Conservation (phyloP, 2,329 filamentous ascomycete genomes). For the Fusarium mundagurra region DNA sequence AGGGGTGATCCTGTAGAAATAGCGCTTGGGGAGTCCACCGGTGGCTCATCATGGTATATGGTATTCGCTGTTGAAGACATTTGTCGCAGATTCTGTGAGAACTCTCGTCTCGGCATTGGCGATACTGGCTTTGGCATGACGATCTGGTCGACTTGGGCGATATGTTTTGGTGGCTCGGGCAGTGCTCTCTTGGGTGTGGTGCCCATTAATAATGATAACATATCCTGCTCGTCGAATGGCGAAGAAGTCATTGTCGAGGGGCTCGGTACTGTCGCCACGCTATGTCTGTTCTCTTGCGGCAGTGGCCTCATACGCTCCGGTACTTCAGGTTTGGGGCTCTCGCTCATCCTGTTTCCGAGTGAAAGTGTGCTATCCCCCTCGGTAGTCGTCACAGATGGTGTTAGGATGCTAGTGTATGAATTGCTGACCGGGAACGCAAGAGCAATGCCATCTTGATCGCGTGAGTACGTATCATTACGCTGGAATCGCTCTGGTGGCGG, state of each 20-base stretch:
- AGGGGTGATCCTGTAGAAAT: constrained; percentile 39
- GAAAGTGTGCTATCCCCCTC: constrained; percentile 30
- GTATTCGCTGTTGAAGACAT: constrained; percentile 42
- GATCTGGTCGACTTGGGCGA: constrained; percentile 42
- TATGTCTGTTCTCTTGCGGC: constrained; percentile 23
- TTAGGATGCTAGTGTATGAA: constrained; percentile 41
- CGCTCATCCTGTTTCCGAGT: background rate
- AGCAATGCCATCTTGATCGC: constrained; percentile 24
- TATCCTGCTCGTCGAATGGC: constrained; percentile 48
- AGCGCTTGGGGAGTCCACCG: constrained; percentile 17
- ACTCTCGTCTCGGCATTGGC: constrained; percentile 35
- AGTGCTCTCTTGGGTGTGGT: constrained; percentile 40
- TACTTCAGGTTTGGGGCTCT: constrained; percentile 19
- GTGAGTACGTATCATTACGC: constrained; percentile 15
- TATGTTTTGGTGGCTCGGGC: constrained; percentile 44
- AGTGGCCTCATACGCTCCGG: constrained; percentile 9
- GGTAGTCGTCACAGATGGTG: constrained; percentile 39
- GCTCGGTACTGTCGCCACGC: constrained; percentile 16
- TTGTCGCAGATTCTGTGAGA: constrained; percentile 34
- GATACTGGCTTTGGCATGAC: constrained; percentile 43
- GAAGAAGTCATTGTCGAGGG: constrained; percentile 43
- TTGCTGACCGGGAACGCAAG: constrained; percentile 37
- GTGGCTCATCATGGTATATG: constrained; percentile 30
- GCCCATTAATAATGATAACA: constrained; percentile 46
- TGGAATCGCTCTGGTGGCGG: constrained; percentile 30